Conservation (phyloP, 371 early-diverging fungal species). For the Apophysomyces sp. region DNA sequence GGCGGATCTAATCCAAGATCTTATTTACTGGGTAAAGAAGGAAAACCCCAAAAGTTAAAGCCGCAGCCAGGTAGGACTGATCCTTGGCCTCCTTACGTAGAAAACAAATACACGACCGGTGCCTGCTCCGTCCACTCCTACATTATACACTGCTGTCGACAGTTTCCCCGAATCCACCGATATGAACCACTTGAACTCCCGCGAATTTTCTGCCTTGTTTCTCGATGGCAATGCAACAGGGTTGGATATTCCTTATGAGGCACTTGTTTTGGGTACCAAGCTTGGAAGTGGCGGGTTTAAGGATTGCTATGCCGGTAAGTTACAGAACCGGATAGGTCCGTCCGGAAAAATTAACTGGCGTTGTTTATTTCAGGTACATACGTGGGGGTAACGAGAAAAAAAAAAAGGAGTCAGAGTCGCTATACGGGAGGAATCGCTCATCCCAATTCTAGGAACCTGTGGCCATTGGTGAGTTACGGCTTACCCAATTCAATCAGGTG, state of each 20-base stretch:
- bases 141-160: conserved; percentile 50
- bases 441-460: conserved; percentile 52
- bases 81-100: conserved; percentile 25
- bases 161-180: conserved; percentile 26
- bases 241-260: conserved; percentile 63
- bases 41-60: neutral
- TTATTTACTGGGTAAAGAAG: conserved; percentile 64
- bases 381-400: conserved; percentile 3
- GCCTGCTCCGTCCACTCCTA: conserved; percentile 72
- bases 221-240: conserved; percentile 37
- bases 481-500: conserved; percentile 64
- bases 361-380: neutral
- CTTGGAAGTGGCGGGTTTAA: conserved; percentile 80
- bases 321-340: too few species aligned
- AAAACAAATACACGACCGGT: conserved; percentile 63
- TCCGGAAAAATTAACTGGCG: too few species aligned
- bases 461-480: conserved; percentile 71
- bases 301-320: conserved; percentile 71
- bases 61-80: too few species aligned
- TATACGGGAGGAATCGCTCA: neutral
- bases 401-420: neutral
- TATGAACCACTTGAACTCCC: conserved; percentile 43
- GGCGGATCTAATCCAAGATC: conserved; percentile 56
- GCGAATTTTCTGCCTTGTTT: conserved; percentile 54
- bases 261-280: conserved; percentile 58